Evolutionary conservation across 2,329 filamentous ascomycete genomes (phyloP), one percentile per base, ranked within the genome.

Genomic region (Hyphodiscus sp.): DNA sequence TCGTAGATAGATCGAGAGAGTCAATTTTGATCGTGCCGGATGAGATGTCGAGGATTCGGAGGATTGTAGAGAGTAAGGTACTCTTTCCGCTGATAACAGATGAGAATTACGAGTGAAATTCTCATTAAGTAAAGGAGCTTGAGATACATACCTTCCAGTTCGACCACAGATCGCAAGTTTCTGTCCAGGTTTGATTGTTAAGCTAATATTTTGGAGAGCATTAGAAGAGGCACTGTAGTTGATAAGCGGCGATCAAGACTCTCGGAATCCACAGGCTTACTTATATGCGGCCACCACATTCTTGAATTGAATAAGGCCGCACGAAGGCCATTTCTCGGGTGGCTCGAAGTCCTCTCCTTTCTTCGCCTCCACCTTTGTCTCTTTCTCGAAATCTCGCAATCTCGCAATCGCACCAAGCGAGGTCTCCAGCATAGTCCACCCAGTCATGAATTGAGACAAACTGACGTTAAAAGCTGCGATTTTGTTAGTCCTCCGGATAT

Each of bases 21-120:
- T 96, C 92, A 50, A 96, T 88, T 16, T 91, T 66, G 57, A 97
- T 95, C 68, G 85, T 86, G 63, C 92, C 92, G 59, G 81, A 78
- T 63, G 95, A 89, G 1, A 91, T 89, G 70, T 96, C 91, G 2
- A 96, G 76, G 0, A 90, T 89, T 50, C 94, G 84, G 81, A 96
- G 96, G 33, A 97, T 78, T 7, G 91, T 91, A 54, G 96, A 75
- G 0, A 91, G 89, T 51, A 96, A 76, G 3, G 91, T 96, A 67
- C 89, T 95, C 77, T 96, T 96, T 54, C 92, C 91, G 49, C 70
- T 71, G 13, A 16, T 20, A 23, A 50, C 6, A 30, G 7, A 26
- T 26, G 23, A 26, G 23, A 3, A 26, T 26, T 26, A 8, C 18
- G 20, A 15, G 20, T 45, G 15, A 20, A 33, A 18, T 16, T 18